Base-by-base conservation (phyloP, 164 flowering plant genomes). In the Saururus chinensis region DNA sequence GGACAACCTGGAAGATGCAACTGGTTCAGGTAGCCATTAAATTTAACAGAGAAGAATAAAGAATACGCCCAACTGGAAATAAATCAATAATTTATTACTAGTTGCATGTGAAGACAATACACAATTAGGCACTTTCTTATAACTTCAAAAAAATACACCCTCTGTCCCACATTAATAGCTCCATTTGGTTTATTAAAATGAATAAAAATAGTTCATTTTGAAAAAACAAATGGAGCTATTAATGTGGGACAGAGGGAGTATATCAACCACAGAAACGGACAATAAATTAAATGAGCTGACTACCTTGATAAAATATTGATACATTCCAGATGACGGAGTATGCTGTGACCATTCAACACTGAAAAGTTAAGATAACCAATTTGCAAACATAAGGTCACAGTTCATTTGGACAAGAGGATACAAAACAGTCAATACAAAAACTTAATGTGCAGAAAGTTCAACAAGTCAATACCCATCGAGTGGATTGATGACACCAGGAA, bases 241-340 rank as follows among this genome's bases (percentile, higher is more conserved):
- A n/a, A n/a, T n/a, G n/a, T n/a, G n/a, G n/a, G n/a, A n/a, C n/a
- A n/a, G n/a, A n/a, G n/a, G n/a, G n/a, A n/a, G n/a, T n/a, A n/a
- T n/a, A n/a, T n/a, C n/a, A 45, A 45, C 11, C 11, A 8, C 17
- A 17, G 17, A 45, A 12, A 12, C 7, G 49, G 11, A 45, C 11
- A 45, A 12, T 7, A 45, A 45, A 45, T 17, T 2, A 55, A 19
- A 55, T 6, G 67, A 56, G 51, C n/a, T 42, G 70, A 74, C 51
- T 64, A 88, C 95, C 95, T 90, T 90, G 59, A 83, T 71, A 65
- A 89, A 89, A 65, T 87, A 89, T 62, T 87, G 92, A 69, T 87
- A 84, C 78, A 76, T 71, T 51, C 95, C 97, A 78, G 74, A 64
- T 55, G 75, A 66, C 40, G 66, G 59, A 67, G 78, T 45, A 45